Conservation (phyloP, 306 rosid genomes). For the Medicago lupulina region DNA sequence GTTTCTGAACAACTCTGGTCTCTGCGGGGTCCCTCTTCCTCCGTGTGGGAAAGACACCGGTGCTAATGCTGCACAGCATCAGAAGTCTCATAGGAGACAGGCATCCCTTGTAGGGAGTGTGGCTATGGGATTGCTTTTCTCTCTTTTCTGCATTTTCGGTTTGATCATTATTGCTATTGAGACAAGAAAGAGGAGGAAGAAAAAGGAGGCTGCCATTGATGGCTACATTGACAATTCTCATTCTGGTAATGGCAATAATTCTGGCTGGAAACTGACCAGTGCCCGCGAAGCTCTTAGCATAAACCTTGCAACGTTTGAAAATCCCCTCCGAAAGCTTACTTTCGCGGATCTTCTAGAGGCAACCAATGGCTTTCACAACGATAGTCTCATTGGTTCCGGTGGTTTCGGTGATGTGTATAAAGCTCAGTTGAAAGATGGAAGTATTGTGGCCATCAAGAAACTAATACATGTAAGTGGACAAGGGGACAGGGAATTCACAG, state of each 20-base stretch:
- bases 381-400: constrained; percentile 82
- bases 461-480: constrained; percentile 90
- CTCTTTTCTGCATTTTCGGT: constrained; percentile 85
- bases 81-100: constrained; percentile 64
- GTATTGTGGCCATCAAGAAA: constrained; percentile 90
- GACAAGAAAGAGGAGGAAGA: constrained; percentile 78
- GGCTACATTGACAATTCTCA: constrained; percentile 67
- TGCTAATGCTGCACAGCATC: constrained; percentile 42
- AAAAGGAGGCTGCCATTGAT: constrained; percentile 72
- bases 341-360: constrained; percentile 91
- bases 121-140: constrained; percentile 86
- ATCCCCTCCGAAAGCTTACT: constrained; percentile 84
- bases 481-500: constrained; percentile 97
- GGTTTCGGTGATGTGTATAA: constrained; percentile 96
- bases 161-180: constrained; percentile 72
- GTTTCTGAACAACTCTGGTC: constrained; percentile 78
- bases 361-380: constrained; percentile 86
- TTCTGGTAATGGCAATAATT: constrained; percentile 59
- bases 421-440: constrained; percentile 91
- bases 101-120: constrained; percentile 86
- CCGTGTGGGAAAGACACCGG: constrained; percentile 47
- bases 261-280: constrained; percentile 75
- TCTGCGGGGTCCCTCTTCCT: constrained; percentile 87
- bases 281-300: constrained; percentile 89
- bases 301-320: constrained; percentile 88